A percentile compares a stretch with the other conserved stretches of the same genome.
Conservation (phyloP, 108 stramenopile species). For the Stephanodiscus triporus region DNA sequence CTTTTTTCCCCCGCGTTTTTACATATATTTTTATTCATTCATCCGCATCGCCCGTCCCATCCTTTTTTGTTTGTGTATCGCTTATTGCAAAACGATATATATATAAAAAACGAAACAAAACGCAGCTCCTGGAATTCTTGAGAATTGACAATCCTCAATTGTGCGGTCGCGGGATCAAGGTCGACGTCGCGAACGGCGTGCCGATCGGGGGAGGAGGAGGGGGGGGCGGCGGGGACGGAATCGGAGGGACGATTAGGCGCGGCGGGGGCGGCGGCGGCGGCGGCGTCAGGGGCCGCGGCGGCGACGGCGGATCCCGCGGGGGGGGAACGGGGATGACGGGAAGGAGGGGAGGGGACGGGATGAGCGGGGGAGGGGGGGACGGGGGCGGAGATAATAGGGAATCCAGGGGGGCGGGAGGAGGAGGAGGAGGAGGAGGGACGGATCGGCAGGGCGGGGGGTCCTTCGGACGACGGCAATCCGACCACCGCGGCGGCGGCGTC, state of each 20-base stretch:
- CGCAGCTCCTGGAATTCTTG: constrained; percentile 34
- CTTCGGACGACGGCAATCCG: no score
- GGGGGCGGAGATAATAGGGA: constrained; percentile 38
- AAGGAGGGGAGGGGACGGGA: constrained; percentile 14
- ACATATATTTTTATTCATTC: background rate
- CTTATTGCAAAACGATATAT: background rate
- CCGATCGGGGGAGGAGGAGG: constrained; percentile 19
- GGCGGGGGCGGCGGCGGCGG: background rate
- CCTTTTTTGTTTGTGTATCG: background rate
- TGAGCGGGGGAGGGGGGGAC: constrained; percentile 13
- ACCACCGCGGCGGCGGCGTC: background rate
- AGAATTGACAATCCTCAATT: constrained; percentile 32
- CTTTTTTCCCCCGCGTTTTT: background rate
- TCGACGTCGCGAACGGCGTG: constrained; percentile 59
- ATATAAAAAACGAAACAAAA: background rate
- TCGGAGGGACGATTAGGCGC: constrained; percentile 6
- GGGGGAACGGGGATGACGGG: constrained; percentile 25
- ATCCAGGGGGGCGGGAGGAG: background rate
- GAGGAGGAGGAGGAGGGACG: no score
- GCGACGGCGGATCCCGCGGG: constrained; percentile 4
- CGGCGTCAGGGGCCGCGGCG: background rate
- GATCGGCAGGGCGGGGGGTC: constrained; percentile 1
- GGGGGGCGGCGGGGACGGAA: constrained; percentile 20
- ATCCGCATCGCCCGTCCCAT: background rate
- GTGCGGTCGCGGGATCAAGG: constrained; percentile 64